Evolutionary conservation across 139 green algal species (phyloP).

Genomic region (Eudorina sp.): DNA sequence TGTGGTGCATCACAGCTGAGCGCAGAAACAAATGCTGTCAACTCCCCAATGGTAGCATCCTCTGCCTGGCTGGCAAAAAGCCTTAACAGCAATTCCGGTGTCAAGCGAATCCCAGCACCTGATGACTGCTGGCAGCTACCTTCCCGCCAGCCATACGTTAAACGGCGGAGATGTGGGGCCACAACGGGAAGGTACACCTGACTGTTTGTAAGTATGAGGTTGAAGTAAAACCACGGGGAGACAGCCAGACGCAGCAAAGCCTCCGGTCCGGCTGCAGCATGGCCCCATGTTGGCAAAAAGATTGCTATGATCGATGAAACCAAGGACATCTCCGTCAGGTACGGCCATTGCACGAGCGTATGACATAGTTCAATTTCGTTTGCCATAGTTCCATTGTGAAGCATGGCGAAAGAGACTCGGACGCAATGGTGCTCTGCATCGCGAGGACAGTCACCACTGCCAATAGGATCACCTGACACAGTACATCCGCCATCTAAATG

Average conservation of each 20-base stretch:
- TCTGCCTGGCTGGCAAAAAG: conserved; percentile 35
- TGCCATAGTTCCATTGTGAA: conserved; percentile 74
- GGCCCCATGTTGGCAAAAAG: conserved; percentile 71
- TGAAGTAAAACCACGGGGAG: conserved; percentile 86
- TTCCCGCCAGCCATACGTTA: not conserved
- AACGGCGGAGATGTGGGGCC: conserved; percentile 41
- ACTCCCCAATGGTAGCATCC: not conserved
- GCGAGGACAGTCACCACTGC: not conserved
- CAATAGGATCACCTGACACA: no score
- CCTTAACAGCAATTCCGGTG: conserved; percentile 37
- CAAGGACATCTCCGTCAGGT: conserved; percentile 80
- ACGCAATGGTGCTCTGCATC: conserved; percentile 23
- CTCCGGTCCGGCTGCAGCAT: conserved; percentile 23
- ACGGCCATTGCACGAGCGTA: conserved; percentile 83
- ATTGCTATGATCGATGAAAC: conserved; percentile 74
- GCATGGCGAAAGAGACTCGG: conserved; percentile 54
- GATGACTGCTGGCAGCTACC: not conserved
- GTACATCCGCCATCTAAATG: conserved; percentile 6
- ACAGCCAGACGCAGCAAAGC: conserved; percentile 53
- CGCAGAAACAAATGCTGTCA: not conserved
- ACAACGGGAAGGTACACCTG: conserved; percentile 69
- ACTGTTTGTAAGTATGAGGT: conserved; percentile 76
- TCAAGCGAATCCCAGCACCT: not conserved
- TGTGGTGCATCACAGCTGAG: not conserved
- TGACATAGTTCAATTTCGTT: conserved; percentile 66